Conservation (phyloP, 1,139 yeast genomes). For the Magnusiomyces starmeri region DNA sequence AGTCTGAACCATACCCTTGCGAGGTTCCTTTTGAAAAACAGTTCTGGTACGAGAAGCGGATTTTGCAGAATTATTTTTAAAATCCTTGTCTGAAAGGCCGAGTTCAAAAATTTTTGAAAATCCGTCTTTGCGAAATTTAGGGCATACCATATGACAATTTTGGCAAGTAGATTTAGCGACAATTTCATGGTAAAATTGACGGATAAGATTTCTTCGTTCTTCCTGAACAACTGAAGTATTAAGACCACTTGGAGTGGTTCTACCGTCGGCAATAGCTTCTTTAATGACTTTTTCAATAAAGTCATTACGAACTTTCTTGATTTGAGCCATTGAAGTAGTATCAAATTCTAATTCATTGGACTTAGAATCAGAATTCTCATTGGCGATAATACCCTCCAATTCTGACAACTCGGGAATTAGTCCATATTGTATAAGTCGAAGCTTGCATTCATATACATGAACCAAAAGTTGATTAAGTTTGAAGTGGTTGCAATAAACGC, state of each 20-base stretch:
- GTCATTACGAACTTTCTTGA: conserved; percentile 54
- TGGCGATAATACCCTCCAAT: conserved; percentile 30
- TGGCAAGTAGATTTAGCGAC: conserved; percentile 82
- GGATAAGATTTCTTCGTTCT: conserved; percentile 72
- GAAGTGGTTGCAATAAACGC: conserved; percentile 87
- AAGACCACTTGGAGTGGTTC: conserved; percentile 58
- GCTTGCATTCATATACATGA: conserved; percentile 70
- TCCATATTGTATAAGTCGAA: conserved; percentile 81
- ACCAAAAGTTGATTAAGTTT: conserved; percentile 60
- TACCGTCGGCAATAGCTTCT: conserved; percentile 71
- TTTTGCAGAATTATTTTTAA: conserved; percentile 46
- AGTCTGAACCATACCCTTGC: conserved; percentile 31
- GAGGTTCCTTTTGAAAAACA: conserved; percentile 31
- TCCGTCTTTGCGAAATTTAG: conserved; percentile 91
- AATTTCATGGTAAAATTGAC: conserved; percentile 66
- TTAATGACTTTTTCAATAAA: conserved; percentile 67
- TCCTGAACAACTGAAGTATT: conserved; percentile 79
- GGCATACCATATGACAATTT: conserved; percentile 93
- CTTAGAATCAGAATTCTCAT: neutral
- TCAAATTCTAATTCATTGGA: conserved; percentile 3
- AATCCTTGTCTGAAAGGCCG: conserved; percentile 72
- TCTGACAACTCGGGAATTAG: conserved; percentile 70
- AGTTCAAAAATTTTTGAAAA: conserved; percentile 87
- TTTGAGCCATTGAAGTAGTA: conserved; percentile 18
- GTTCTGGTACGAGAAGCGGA: conserved; percentile 55